Evolutionary conservation across 2,329 filamentous ascomycete genomes (phyloP), one percentile per base, ranked within the genome.

Genomic region (Aspergillus sojae): DNA sequence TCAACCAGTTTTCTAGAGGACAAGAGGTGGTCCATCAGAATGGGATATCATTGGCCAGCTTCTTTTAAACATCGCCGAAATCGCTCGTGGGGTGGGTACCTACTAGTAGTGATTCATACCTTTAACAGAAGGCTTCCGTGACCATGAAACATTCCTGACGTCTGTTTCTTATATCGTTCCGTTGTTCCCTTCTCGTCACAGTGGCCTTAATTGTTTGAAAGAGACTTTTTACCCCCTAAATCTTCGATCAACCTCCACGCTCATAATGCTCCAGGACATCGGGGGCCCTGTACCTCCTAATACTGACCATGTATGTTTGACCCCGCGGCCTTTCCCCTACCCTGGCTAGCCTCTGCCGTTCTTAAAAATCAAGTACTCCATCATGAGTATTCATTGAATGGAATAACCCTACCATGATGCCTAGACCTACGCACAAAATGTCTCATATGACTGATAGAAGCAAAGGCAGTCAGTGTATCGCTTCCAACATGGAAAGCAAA

Each of bases 381-480:
- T 26, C 19, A 55, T 45, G 30, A 21, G 23, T 28, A 57, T 21
- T 57, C 12, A 14, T 45, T 45, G 26, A 28, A 41, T 19, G 34
- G 21, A 34, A 9, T 32, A 32, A 7, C 34, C 4, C n/a, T 32
- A 7, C 30, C 28, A 21, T 16, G 30, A 52, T 34, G 9, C 28
- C 9, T 52, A 26, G 19, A 9, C 9, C 28, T 5, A 16, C 48
- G 19, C 16, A 19, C 48, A 52, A 32, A 5, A n/a, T n/a, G 11
- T 21, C 28, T 32, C 16, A 34, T 52, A n/a, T 52, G 11, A 52
- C 48, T 52, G 16, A 52, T 19, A 9, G 4, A 21, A 52, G 32
- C n/a, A 59, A 60, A 97, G 94, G 95, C 94, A 68, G 92, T 98
- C 68, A 98, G 94, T 77, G 94, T 98, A 48, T 98, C 95, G 19